A percentile compares a stretch with the other conserved stretches of the same genome.
phyloP scores from a whole-genome alignment of 495 filamentous ascomycete genomes.

The Penicillium mononematosum region DNA sequence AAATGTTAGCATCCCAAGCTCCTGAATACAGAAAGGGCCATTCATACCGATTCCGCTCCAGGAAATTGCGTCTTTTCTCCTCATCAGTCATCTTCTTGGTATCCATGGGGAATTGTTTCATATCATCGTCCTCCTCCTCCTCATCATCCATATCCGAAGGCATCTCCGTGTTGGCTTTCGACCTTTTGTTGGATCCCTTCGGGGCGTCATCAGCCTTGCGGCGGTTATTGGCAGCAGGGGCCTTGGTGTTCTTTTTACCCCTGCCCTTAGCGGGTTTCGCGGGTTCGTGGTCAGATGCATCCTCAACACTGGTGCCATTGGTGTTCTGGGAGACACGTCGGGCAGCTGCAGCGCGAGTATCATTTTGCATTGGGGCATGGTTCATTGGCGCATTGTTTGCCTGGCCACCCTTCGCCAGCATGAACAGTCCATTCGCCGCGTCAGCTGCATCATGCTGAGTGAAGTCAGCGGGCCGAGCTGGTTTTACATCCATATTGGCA shows the following conservation, averaged over 20 bases:
- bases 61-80: slow-evolving; percentile 96
- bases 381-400: slow-evolving; percentile 47
- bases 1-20: slow-evolving; percentile 19
- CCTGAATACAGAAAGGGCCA: not conserved
- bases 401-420: slow-evolving; percentile 72
- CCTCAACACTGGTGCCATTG: slow-evolving; percentile 48
- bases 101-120: slow-evolving; percentile 37
- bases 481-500: slow-evolving; percentile 52
- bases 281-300: slow-evolving; percentile 68
- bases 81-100: slow-evolving; percentile 97
- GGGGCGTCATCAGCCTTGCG: slow-evolving; percentile 78
- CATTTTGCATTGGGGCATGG: slow-evolving; percentile 28
- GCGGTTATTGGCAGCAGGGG: slow-evolving; percentile 54
- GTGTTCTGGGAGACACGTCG: slow-evolving; percentile 35
- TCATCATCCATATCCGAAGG: slow-evolving; percentile 57
- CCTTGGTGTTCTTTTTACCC: slow-evolving; percentile 66
- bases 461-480: slow-evolving; percentile 52
- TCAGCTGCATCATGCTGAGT: slow-evolving; percentile 87
- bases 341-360: slow-evolving; percentile 28
- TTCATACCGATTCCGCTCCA: slow-evolving; percentile 90
- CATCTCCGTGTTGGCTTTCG: slow-evolving; percentile 57
- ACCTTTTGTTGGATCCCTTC: slow-evolving; percentile 71
- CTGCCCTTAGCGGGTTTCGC: slow-evolving; percentile 62
- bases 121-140: slow-evolving; percentile 48
- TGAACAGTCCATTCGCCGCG: slow-evolving; percentile 91